phyloP scores from a whole-genome alignment of 495 filamentous ascomycete species.

The Aspergillus coremiiformis region DNA sequence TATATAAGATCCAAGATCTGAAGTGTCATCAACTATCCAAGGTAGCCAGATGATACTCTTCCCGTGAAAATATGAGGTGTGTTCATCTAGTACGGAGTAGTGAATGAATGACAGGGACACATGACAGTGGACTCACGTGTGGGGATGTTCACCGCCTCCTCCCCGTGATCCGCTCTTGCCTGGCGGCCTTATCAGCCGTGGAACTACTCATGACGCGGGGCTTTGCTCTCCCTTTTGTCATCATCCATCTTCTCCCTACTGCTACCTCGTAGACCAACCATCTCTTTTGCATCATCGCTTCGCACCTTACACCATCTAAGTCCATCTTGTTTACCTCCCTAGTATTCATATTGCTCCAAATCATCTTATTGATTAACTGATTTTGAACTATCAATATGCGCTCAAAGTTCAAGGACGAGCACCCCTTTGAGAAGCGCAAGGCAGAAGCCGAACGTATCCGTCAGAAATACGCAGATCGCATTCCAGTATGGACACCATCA shows the following conservation, averaged over 20 bases:
- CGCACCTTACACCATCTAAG: constrained; percentile 4
- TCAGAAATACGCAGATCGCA: constrained; percentile 97
- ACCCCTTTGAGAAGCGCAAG: constrained; percentile 98
- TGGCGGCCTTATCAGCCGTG: constrained; percentile 17
- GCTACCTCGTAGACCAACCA: constrained; percentile 10
- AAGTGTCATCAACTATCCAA: too few relatives aligned
- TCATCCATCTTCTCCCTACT: constrained; percentile 10
- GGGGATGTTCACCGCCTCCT: constrained; percentile 29
- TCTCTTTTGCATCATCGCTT: constrained; percentile 6
- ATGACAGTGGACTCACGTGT: constrained; percentile 22
- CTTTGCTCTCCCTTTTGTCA: constrained; percentile 16
- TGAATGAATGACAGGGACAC: background rate
- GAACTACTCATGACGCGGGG: constrained; percentile 24
- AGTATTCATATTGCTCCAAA: background rate
- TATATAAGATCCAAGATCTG: too few relatives aligned
- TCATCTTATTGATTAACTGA: constrained; percentile 16
- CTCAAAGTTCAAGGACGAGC: constrained; percentile 99
- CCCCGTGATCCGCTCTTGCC: constrained; percentile 23
- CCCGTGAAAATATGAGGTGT: background rate
- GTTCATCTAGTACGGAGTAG: background rate
- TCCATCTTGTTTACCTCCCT: constrained; percentile 1
- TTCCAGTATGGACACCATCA: constrained; percentile 58
- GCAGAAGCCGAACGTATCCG: constrained; percentile 98
- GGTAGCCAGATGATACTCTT: background rate
- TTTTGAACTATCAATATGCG: constrained; percentile 60